A percentile compares a stretch with the other conserved stretches of the same genome.
Conservation (phyloP, 73 alveolate species). For the Tetrahymena thermophila region DNA sequence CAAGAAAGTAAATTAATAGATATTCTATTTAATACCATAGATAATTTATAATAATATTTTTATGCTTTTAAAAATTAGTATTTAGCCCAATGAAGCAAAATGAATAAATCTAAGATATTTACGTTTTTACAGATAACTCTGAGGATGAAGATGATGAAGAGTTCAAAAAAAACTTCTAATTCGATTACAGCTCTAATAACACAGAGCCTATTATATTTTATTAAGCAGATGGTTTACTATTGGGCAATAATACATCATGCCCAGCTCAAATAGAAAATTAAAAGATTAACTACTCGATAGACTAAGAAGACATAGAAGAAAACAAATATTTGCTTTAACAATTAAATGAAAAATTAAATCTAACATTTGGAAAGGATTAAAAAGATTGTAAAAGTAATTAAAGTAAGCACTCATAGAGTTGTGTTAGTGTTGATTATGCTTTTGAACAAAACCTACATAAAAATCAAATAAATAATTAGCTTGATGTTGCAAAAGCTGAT, state of each 20-base stretch:
- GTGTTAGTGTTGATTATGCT: background rate
- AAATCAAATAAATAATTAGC: background rate
- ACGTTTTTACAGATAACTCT: background rate
- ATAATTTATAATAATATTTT: too few species aligned
- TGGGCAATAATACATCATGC: background rate
- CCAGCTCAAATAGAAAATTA: background rate
- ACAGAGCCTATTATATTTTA: background rate
- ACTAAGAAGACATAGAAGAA: background rate
- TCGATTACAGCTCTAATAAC: background rate
- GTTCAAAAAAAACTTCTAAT: background rate
- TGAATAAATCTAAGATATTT: background rate
- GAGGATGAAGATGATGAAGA: background rate
- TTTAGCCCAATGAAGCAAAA: background rate
- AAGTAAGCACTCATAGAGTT: background rate
- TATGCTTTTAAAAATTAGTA: background rate
- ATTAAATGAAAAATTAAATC: background rate
- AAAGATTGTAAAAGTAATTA: background rate
- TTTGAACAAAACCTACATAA: background rate
- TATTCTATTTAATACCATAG: background rate
- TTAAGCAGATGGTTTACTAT: background rate
- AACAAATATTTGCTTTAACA: background rate
- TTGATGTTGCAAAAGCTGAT: background rate
- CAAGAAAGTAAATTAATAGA: background rate
- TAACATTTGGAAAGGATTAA: background rate
- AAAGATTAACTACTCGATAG: background rate